A percentile compares a stretch with the other conserved stretches of the same genome.
Evolutionary conservation across 2,329 filamentous ascomycete genomes (phyloP).

Genomic region (Beauveria scarabaeidicola): DNA sequence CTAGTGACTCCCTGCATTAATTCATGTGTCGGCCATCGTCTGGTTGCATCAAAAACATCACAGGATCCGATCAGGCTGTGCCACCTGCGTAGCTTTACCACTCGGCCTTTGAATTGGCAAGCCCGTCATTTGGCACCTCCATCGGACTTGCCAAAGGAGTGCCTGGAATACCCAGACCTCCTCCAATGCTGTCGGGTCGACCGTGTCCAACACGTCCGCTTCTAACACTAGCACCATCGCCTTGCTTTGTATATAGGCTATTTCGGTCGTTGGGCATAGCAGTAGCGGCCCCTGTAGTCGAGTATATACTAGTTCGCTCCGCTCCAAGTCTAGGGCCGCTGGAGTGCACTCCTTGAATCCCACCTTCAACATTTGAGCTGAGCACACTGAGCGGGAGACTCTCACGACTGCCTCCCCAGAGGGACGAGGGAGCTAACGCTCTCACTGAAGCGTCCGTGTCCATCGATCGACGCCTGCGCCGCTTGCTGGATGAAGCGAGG

Average conservation of each 20-base stretch:
- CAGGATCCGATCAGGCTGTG: neutral
- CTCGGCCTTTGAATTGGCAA: neutral
- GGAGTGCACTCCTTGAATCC: constrained; percentile 46
- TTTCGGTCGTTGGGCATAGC: constrained; percentile 67
- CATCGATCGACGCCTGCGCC: constrained; percentile 66
- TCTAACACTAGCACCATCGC: constrained; percentile 68
- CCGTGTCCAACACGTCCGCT: constrained; percentile 71
- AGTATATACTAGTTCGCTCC: constrained; percentile 77
- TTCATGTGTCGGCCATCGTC: neutral
- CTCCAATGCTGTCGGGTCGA: constrained; percentile 72
- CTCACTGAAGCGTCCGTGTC: constrained; percentile 82
- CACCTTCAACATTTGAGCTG: constrained; percentile 57
- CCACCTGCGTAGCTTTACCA: neutral
- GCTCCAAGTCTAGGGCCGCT: constrained; percentile 34
- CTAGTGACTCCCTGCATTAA: neutral
- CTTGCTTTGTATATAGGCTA: constrained; percentile 65
- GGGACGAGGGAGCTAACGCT: constrained; percentile 71
- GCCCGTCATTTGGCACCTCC: constrained; percentile 32
- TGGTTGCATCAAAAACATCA: neutral
- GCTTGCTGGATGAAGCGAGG: constrained; percentile 73
- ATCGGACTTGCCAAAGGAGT: constrained; percentile 55
- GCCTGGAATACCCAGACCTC: constrained; percentile 57
- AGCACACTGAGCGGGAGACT: constrained; percentile 71
- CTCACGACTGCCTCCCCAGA: constrained; percentile 76
- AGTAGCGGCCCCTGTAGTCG: constrained; percentile 58